Evolutionary conservation across 2,329 filamentous ascomycete species (phyloP).

Genomic region (Penicillium sp.): DNA sequence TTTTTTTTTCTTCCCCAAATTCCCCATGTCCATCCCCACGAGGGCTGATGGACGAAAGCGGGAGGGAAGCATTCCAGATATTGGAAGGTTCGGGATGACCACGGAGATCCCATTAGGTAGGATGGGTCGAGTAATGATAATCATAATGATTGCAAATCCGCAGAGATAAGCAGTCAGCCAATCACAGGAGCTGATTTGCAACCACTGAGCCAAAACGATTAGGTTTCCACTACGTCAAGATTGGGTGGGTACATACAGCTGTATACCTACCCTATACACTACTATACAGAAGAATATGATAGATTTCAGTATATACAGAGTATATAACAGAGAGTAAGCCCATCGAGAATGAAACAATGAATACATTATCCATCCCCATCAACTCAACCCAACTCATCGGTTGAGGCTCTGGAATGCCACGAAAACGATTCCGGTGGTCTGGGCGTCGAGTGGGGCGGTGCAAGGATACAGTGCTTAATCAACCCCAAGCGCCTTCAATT

Average conservation of each 20-base stretch:
- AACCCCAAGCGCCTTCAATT: too few species aligned
- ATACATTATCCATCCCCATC: too few species aligned
- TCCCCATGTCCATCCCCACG: background rate
- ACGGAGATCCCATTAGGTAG: too few species aligned
- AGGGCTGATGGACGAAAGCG: slow-evolving; percentile 23
- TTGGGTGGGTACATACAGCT: background rate
- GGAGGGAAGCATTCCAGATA: slow-evolving; percentile 17
- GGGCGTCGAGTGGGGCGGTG: slow-evolving; percentile 29
- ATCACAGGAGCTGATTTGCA: slow-evolving; percentile 36
- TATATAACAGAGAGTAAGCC: too few species aligned
- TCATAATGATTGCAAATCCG: slow-evolving; percentile 29
- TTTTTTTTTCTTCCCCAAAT: background rate
- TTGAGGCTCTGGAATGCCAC: background rate
- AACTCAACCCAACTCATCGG: background rate
- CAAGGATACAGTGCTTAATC: slow-evolving; percentile 37
- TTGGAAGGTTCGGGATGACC: too few species aligned
- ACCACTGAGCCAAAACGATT: slow-evolving; percentile 36
- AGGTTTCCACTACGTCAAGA: slow-evolving; percentile 42
- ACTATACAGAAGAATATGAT: too few species aligned
- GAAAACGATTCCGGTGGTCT: slow-evolving; percentile 10
- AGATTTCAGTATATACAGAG: too few species aligned
- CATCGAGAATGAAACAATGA: too few species aligned
- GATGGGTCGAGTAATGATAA: slow-evolving; percentile 26
- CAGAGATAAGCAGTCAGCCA: slow-evolving; percentile 39
- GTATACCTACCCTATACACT: background rate